Percentiles rank a stretch among this genome's conserved stretches.
Conservation (phyloP, 306 rosid genomes). For the Ormosia semicastrata region DNA sequence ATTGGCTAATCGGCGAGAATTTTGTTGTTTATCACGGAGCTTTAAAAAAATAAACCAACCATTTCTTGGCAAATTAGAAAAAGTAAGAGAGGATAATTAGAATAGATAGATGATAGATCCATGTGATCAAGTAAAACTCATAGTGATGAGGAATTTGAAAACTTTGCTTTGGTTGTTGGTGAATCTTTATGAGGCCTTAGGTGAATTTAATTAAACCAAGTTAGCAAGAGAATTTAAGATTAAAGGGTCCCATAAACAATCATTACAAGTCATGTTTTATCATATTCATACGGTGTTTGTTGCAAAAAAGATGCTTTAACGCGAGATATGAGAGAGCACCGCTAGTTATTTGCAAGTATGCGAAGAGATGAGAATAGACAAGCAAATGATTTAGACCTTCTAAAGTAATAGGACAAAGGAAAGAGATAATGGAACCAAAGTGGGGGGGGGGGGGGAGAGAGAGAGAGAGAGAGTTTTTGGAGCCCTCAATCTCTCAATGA, state of each 20-base stretch:
- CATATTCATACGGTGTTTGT: constrained; percentile 38
- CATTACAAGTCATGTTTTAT: constrained; percentile 57
- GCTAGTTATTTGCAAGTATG: constrained; percentile 32
- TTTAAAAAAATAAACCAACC: constrained; percentile 13
- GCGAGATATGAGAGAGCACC: constrained; percentile 41
- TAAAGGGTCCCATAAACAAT: constrained; percentile 50
- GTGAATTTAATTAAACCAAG: constrained; percentile 36
- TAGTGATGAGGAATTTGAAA: constrained; percentile 49
- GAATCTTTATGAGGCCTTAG: constrained; percentile 33
- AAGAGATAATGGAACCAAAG: constrained; percentile 20
- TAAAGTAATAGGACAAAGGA: constrained; percentile 44
- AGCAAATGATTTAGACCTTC: constrained; percentile 65
- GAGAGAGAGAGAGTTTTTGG: too few relatives aligned
- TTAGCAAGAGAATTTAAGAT: constrained; percentile 39
- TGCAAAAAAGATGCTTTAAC: constrained; percentile 54
- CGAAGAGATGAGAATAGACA: constrained; percentile 40
- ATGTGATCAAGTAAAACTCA: constrained; percentile 35
- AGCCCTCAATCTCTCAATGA: constrained; percentile 32
- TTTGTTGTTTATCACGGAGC: constrained; percentile 26
- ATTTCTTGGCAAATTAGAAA: constrained; percentile 31
- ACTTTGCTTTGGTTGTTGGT: constrained; percentile 34
- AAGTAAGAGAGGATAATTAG: constrained; percentile 32
- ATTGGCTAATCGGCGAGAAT: constrained; percentile 10
- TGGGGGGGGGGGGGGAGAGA: too few relatives aligned
- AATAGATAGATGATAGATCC: constrained; percentile 38